Percentiles rank a stretch among this genome's conserved stretches.
These are phyloP conservation scores for Echeveria elegans DNA, from an alignment of 164 flowering plant species.

Conservation along the genomic window DNA sequence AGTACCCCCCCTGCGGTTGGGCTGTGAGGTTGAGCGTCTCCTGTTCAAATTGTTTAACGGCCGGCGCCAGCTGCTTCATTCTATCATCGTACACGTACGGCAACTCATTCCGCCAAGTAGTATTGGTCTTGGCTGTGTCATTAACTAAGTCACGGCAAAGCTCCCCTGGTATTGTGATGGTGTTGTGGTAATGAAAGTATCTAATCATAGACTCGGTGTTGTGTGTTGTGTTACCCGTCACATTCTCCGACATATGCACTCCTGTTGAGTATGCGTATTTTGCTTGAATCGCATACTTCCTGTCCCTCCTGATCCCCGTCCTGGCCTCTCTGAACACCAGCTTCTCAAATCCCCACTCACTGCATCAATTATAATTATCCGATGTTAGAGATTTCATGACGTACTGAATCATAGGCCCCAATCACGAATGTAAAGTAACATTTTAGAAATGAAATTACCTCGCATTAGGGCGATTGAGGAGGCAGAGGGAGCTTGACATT, in stretches of 20 bases:
- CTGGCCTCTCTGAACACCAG: constrained; percentile 37
- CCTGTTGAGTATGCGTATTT: constrained; percentile 40
- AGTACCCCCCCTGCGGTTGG: background rate
- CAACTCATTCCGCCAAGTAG: constrained; percentile 35
- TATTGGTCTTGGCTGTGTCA: constrained; percentile 22
- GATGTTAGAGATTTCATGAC: no score
- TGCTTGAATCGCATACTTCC: constrained; percentile 46
- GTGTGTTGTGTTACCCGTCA: constrained; percentile 35
- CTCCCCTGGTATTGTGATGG: constrained; percentile 46
- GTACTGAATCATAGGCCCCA: no score
- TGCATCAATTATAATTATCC: constrained; percentile 11
- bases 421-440: no score
- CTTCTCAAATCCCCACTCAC: constrained; percentile 60
- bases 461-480: constrained; percentile 18
- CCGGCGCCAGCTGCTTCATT: constrained; percentile 40
- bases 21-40: constrained; percentile 19
- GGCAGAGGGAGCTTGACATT: constrained; percentile 50
- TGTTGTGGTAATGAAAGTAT: constrained; percentile 58
- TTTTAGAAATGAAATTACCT: constrained; percentile 22
- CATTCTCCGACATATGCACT: constrained; percentile 48
- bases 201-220: constrained; percentile 40
- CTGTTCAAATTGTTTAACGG: constrained; percentile 44
- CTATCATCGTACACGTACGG: constrained; percentile 54
- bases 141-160: constrained; percentile 47
- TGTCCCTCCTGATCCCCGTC: constrained; percentile 29